Percentiles rank a stretch among this genome's conserved stretches.
Evolutionary conservation across 2,329 filamentous ascomycete genomes (phyloP).

Genomic region (Alternaria consortialis): DNA sequence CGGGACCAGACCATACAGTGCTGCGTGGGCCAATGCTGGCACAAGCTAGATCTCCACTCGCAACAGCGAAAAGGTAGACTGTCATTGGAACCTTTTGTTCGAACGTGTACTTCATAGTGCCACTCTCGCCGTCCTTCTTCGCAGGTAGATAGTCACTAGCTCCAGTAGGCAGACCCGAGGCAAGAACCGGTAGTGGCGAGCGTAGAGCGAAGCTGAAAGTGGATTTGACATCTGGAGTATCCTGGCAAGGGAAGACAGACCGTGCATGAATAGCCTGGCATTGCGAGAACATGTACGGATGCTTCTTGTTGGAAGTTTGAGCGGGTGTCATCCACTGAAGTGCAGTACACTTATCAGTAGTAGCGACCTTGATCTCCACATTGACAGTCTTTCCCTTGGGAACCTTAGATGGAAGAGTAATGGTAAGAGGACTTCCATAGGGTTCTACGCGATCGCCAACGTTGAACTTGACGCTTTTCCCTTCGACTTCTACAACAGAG

Average conservation of each 20-base stretch:
- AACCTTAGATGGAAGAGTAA: conserved; percentile 61
- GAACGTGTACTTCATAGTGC: conserved; percentile 77
- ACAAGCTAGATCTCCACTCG: conserved; percentile 81
- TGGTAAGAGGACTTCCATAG: conserved; percentile 75
- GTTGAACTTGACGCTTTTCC: conserved; percentile 71
- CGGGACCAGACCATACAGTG: conserved; percentile 84
- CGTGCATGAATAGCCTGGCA: conserved; percentile 96
- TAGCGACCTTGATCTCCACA: conserved; percentile 67
- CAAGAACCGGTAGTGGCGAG: conserved; percentile 88
- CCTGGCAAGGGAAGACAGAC: conserved; percentile 94
- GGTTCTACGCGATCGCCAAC: conserved; percentile 75
- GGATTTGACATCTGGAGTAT: conserved; percentile 97
- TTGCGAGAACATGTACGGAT: conserved; percentile 98
- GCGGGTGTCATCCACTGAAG: conserved; percentile 94
- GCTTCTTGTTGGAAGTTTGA: conserved; percentile 94
- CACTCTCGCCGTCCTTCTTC: conserved; percentile 62
- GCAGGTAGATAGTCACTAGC: conserved; percentile 60
- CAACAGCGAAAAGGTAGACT: conserved; percentile 92
- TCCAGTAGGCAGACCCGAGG: conserved; percentile 76
- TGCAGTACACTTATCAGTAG: conserved; percentile 87
- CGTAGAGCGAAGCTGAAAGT: conserved; percentile 89
- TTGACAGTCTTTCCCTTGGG: conserved; percentile 58
- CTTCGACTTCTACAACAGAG: conserved; percentile 73
- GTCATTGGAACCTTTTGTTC: conserved; percentile 93
- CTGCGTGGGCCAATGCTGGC: conserved; percentile 89